A percentile compares a stretch with the other conserved stretches of the same genome.
Conservation (phyloP, 106 monocot genomes). For the Iris macrosiphon region DNA sequence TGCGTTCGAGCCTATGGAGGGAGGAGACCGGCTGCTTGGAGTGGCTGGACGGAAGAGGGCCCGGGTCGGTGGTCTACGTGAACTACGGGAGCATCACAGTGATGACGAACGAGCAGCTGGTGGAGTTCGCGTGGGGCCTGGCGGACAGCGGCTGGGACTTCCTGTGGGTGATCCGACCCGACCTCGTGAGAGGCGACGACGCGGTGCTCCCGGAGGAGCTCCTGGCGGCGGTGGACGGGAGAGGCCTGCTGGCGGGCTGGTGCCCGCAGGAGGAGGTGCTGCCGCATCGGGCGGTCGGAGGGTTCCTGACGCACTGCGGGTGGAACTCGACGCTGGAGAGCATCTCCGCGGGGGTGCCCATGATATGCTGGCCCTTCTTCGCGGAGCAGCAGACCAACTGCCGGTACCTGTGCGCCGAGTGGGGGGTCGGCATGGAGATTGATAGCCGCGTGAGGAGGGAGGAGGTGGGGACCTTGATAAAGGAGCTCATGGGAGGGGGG, state of each 20-base stretch:
- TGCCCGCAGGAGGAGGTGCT: constrained; percentile 16
- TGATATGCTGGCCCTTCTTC: constrained; percentile 34
- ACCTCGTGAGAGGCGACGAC: constrained; percentile 13
- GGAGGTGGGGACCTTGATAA: constrained; percentile 8
- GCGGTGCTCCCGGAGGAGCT: constrained; percentile 10
- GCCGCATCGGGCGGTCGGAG: constrained; percentile 4
- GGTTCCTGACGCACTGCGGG: constrained; percentile 69
- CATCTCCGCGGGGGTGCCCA: constrained; percentile 13
- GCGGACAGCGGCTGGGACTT: constrained; percentile 6
- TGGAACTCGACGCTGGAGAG: constrained; percentile 71
- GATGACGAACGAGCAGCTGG: constrained; percentile 4
- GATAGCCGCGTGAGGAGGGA: constrained; percentile 10
- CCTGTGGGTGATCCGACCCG: constrained; percentile 10
- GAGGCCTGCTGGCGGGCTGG: constrained; percentile 3
- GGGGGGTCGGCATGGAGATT: constrained; percentile 18
- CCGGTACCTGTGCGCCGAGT: constrained; percentile 1
- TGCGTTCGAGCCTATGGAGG: constrained; percentile 28
- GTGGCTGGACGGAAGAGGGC: constrained; percentile 25
- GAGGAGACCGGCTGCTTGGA: constrained; percentile 16
- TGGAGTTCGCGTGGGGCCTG: constrained; percentile 19
- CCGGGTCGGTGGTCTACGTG: constrained; percentile 9
- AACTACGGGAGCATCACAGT: constrained; percentile 15
- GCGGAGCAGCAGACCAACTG: constrained; percentile 31
- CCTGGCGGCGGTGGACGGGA: not conserved
- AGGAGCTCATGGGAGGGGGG: constrained; percentile 12